Base-by-base conservation (phyloP, 1,139 yeast species). In the Saccharomycopsis crataegensis region DNA sequence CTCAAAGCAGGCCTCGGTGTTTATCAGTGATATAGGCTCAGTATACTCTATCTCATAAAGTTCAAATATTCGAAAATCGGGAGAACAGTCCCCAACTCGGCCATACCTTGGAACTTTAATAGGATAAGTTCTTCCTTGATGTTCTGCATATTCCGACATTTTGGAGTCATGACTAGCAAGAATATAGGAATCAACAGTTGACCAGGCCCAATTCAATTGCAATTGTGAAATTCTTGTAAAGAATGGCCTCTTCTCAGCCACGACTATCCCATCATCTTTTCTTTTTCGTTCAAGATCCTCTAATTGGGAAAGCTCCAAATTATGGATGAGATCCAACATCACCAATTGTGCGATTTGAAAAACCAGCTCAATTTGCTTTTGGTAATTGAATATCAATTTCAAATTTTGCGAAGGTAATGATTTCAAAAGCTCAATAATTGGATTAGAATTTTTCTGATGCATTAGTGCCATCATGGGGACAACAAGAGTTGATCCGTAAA, bases 151-250 rank as follows among this genome's bases (percentile, higher is more conserved):
- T 22, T 22, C 28, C 28, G 4, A 22, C 28, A 22, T 22, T 22
- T 22, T 22, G 28, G 28, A 22, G 28, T 22, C 28, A 4, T 22
- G 28, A 22, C 28, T 22, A 22, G 28, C 28, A 22, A 22, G 28
- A 14, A 45, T 32, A 8, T 31, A 17, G 11, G 36, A 7, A 17
- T 45, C 48, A 14, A 45, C 22, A 22, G 11, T 22, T 9, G 48
- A 45, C 48, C 48, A 45, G 6, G 22, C 48, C 48, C 48, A 45
- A 16, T 45, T 31, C 38, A 45, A 32, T 33, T 45, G 48, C 11
- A 45, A 12, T 22, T 22, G 28, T 22, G 28, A 22, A 22, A 22
- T 22, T 22, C 28, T 22, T 22, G 4, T 22, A 22, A 22, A 22
- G 28, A 22, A 22, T 22, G 28, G 28, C 28, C 28, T 22, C 28